These are phyloP conservation scores for Fraxinus dipetala DNA, from an alignment of 305 asterid species.

Conservation along the genomic window DNA sequence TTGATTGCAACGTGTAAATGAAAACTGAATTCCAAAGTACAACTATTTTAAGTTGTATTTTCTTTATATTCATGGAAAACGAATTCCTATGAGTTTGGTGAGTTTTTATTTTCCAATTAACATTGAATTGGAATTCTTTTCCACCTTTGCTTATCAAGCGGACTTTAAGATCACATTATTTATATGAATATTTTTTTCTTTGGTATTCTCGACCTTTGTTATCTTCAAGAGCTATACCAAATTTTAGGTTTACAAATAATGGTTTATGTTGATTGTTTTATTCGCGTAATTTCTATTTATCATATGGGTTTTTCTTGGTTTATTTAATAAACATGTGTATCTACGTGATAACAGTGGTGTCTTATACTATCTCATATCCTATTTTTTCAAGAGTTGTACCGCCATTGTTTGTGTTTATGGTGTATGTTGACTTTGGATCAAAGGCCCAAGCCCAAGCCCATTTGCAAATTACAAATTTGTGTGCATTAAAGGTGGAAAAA, in stretches of 20 bases:
- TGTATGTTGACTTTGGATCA: not conserved
- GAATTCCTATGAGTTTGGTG: too few species aligned
- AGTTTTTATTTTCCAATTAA: too few species aligned
- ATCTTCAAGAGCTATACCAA: not conserved
- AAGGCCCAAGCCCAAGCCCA: not conserved
- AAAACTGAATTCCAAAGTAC: too few species aligned
- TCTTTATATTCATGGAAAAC: too few species aligned
- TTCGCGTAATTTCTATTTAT: not conserved
- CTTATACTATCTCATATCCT: not conserved
- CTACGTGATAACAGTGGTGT: not conserved
- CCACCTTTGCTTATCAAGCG: too few species aligned
- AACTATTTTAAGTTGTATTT: too few species aligned
- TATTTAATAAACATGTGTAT: not conserved
- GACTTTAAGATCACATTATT: too few species aligned
- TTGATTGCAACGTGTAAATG: too few species aligned
- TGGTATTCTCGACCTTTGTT: not conserved
- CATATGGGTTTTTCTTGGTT: not conserved
- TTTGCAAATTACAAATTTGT: not conserved
- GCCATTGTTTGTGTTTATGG: not conserved
- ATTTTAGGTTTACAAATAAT: not conserved
- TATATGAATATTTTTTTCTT: not conserved
- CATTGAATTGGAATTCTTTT: too few species aligned
- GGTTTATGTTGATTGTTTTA: not conserved
- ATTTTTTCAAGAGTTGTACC: not conserved
- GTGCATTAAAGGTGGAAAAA: not conserved